phyloP scores from a whole-genome alignment of 805 yeast species.

The Cephaloascus albidus region DNA sequence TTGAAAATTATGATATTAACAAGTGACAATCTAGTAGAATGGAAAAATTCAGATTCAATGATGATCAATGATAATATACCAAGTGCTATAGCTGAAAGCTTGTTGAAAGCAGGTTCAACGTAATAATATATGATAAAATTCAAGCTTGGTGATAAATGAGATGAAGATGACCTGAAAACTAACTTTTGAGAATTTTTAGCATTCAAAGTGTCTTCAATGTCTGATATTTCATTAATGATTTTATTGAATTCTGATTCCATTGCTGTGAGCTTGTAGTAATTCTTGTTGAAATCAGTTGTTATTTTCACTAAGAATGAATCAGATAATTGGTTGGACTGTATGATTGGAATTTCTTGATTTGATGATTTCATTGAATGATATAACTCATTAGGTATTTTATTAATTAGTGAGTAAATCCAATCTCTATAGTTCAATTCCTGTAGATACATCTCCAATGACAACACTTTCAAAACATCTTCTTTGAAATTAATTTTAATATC shows the following conservation, averaged over 20 bases:
- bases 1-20: slow-evolving; percentile 40
- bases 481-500: slow-evolving; percentile 55
- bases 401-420: slow-evolving; percentile 55
- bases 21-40: slow-evolving; percentile 56
- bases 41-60: slow-evolving; percentile 67
- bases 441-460: slow-evolving; percentile 37
- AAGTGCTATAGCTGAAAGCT: slow-evolving; percentile 32
- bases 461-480: slow-evolving; percentile 54
- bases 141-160: slow-evolving; percentile 25
- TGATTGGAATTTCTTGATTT: slow-evolving; percentile 2
- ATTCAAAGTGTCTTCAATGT: slow-evolving; percentile 48
- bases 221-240: slow-evolving; percentile 36
- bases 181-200: slow-evolving; percentile 16
- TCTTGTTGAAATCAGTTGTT: slow-evolving; percentile 40
- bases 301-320: slow-evolving; percentile 38
- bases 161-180: slow-evolving; percentile 5
- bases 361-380: background rate
- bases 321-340: slow-evolving; percentile 24
- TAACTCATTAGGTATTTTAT: slow-evolving; percentile 30
- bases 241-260: slow-evolving; percentile 48
- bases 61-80: slow-evolving; percentile 39
- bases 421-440: slow-evolving; percentile 40
- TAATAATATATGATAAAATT: slow-evolving; percentile 31
- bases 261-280: slow-evolving; percentile 43
- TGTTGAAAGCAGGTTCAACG: slow-evolving; percentile 34